Conservation (phyloP, 208 protist species). For the Leishmania gerbilli region DNA sequence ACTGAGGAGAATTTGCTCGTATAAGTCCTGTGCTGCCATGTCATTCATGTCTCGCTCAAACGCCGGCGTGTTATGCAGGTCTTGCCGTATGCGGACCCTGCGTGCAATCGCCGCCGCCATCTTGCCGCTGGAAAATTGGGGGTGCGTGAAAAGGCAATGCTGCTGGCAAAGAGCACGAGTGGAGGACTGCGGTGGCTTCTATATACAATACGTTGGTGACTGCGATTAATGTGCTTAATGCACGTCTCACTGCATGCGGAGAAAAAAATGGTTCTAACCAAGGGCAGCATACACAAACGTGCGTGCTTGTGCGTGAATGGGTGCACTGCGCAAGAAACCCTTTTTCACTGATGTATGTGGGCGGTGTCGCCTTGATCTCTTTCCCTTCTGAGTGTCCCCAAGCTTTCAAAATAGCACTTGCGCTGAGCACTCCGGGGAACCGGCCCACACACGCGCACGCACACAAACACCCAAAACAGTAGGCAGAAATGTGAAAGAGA, state of each 20-base stretch:
- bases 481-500: not conserved
- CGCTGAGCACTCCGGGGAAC: not conserved
- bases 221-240: not conserved
- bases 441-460: not conserved
- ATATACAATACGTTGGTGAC: not conserved
- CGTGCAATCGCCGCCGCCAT: conserved; percentile 18
- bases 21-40: conserved; percentile 65
- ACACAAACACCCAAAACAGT: not conserved
- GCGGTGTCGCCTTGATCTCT: not conserved
- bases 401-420: not conserved
- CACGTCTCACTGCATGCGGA: not conserved
- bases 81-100: conserved; percentile 62
- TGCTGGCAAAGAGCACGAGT: not conserved
- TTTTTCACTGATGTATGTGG: not conserved
- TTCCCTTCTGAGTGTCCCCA: not conserved
- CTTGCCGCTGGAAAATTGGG: not conserved
- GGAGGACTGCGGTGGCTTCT: not conserved
- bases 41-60: conserved; percentile 83
- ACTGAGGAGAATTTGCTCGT: conserved; percentile 82
- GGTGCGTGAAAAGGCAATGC: not conserved
- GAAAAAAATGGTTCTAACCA: not conserved
- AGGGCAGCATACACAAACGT: not conserved
- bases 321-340: not conserved
- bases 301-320: not conserved
- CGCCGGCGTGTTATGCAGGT: conserved; percentile 51